Conservation (phyloP, 2,329 filamentous ascomycete species). For the Drechslerella coelobrocha region DNA sequence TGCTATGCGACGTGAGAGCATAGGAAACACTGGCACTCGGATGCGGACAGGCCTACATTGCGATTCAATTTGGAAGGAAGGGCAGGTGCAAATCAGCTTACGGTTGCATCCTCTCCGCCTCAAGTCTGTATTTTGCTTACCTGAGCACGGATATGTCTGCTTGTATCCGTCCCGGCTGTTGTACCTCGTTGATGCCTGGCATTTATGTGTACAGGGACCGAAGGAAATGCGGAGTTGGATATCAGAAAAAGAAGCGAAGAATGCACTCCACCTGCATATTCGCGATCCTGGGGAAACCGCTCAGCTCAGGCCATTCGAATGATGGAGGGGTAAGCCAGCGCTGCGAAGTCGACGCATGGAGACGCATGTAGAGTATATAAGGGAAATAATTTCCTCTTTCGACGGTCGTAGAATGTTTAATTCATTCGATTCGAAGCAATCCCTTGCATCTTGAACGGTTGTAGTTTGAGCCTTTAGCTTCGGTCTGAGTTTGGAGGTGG, state of each 20-base stretch:
- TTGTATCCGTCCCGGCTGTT: constrained; percentile 39
- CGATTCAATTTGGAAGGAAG: constrained; percentile 34
- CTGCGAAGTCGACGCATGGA: background rate
- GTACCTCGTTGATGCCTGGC: constrained; percentile 22
- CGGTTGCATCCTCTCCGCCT: constrained; percentile 49
- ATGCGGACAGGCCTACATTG: background rate
- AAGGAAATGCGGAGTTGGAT: constrained; percentile 6
- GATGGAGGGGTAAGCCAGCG: constrained; percentile 2
- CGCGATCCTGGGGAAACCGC: constrained; percentile 21
- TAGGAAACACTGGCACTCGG: background rate
- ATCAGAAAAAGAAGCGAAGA: constrained; percentile 3
- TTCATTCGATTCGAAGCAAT: background rate
- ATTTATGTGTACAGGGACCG: constrained; percentile 28
- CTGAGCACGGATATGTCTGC: constrained; percentile 37
- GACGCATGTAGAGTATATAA: constrained; percentile 31
- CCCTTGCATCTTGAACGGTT: constrained; percentile 5
- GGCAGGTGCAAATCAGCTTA: constrained; percentile 47
- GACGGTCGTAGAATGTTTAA: constrained; percentile 4
- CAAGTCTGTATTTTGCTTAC: constrained; percentile 29
- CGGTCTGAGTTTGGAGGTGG: background rate
- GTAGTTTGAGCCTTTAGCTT: background rate
- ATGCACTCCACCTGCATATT: constrained; percentile 20
- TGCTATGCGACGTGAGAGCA: background rate
- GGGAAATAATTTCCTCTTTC: constrained; percentile 40
- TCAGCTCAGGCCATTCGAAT: background rate